phyloP scores from a whole-genome alignment of 495 filamentous ascomycete genomes.

The Chaetomidium leptoderma region DNA sequence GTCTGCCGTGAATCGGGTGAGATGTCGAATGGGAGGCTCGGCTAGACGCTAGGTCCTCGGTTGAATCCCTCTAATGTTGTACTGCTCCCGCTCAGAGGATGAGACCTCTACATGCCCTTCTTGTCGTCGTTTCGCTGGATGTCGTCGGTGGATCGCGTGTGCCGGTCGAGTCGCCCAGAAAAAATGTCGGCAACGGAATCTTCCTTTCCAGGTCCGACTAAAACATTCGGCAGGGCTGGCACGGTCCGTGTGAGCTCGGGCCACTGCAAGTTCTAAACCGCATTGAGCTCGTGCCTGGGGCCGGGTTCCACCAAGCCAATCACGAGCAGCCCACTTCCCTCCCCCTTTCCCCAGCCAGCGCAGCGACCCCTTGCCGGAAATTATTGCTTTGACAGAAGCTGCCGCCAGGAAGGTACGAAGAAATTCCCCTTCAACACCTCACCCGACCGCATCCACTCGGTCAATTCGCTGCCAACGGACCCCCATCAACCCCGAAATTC shows the following conservation, averaged over 20 bases:
- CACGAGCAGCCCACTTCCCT: constrained; percentile 31
- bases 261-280: constrained; percentile 22
- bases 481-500: neutral
- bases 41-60: neutral
- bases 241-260: constrained; percentile 26
- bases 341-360: constrained; percentile 42
- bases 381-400: constrained; percentile 45
- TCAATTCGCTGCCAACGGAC: constrained; percentile 12
- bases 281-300: constrained; percentile 30
- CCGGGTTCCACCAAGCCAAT: constrained; percentile 41
- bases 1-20: neutral
- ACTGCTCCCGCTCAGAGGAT: neutral
- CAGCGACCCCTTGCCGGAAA: constrained; percentile 43
- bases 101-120: constrained; percentile 7
- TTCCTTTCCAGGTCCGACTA: constrained; percentile 18
- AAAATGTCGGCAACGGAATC: constrained; percentile 29
- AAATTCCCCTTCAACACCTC: constrained; percentile 26
- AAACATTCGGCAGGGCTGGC: constrained; percentile 20
- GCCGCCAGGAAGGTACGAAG: constrained; percentile 35
- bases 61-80: neutral
- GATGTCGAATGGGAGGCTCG: neutral
- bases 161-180: constrained; percentile 18
- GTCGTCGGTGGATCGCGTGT: constrained; percentile 18
- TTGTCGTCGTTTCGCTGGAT: constrained; percentile 8
- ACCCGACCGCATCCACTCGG: constrained; percentile 20